These are phyloP conservation scores for Gossypium trilobum DNA, from an alignment of 441 rosid genomes.

Conservation along the genomic window DNA sequence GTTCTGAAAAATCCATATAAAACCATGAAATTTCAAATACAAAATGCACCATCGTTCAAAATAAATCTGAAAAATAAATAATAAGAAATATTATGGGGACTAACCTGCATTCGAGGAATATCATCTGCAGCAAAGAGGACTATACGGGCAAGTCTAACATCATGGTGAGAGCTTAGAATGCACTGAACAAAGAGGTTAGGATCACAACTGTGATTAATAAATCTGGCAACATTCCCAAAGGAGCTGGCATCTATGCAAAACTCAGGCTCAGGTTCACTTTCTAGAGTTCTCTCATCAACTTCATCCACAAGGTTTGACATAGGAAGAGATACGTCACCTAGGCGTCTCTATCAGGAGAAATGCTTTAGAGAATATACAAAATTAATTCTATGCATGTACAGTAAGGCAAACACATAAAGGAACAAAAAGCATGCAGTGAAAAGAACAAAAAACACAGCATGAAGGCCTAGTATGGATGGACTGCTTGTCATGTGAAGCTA, in stretches of 20 bases:
- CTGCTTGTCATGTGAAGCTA: slow-evolving; percentile 1
- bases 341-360: slow-evolving; percentile 29
- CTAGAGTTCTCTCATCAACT: slow-evolving; percentile 33
- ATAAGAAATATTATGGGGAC: background rate
- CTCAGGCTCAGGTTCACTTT: slow-evolving; percentile 46
- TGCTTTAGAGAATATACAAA: background rate
- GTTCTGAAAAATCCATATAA: background rate
- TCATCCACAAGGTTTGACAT: slow-evolving; percentile 8
- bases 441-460: background rate
- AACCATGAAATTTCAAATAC: background rate
- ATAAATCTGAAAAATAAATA: background rate
- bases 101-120: slow-evolving; percentile 80
- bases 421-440: background rate
- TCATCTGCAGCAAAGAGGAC: slow-evolving; percentile 82
- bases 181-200: slow-evolving; percentile 88
- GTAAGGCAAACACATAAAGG: slow-evolving; percentile 8
- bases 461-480: background rate
- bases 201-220: slow-evolving; percentile 82
- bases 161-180: slow-evolving; percentile 70
- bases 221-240: slow-evolving; percentile 71
- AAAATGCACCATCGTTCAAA: background rate
- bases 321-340: slow-evolving; percentile 21
- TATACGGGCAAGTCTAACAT: slow-evolving; percentile 65
- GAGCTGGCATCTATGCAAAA: slow-evolving; percentile 84
- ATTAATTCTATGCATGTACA: background rate